phyloP scores from a whole-genome alignment of 768 basidiomycete genomes.

The Roridomyces roridus region DNA sequence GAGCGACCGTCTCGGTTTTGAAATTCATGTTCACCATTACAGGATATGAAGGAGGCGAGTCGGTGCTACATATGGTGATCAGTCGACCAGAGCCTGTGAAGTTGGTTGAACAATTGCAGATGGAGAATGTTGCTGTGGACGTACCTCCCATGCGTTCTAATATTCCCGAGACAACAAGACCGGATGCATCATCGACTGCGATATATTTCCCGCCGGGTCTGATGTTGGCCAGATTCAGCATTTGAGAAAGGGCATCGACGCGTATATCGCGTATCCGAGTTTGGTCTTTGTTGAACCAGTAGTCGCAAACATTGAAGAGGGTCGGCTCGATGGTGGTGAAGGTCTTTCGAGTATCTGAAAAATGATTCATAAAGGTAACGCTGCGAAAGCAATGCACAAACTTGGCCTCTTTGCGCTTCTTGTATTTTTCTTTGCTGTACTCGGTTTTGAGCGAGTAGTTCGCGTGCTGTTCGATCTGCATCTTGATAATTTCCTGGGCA shows the following conservation, averaged over 20 bases:
- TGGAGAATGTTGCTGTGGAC: conserved; percentile 10
- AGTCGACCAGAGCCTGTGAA: conserved; percentile 76
- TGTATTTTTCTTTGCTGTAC: conserved; percentile 98
- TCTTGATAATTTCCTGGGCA: conserved; percentile 89
- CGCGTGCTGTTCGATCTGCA: conserved; percentile 91
- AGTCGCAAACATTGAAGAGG: conserved; percentile 84
- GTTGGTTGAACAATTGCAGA: neutral
- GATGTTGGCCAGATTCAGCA: conserved; percentile 83
- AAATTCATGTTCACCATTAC: conserved; percentile 90
- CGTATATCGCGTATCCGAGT: conserved; percentile 83
- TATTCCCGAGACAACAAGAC: conserved; percentile 83
- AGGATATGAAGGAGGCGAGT: conserved; percentile 92
- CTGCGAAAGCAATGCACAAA: conserved; percentile 41
- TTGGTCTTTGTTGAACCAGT: conserved; percentile 88
- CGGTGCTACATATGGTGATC: conserved; percentile 85
- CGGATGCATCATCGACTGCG: conserved; percentile 91
- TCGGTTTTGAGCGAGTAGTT: conserved; percentile 95
- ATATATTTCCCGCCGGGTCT: conserved; percentile 88
- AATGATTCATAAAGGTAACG: neutral
- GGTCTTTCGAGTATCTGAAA: conserved; percentile 80
- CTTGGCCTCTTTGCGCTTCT: conserved; percentile 97
- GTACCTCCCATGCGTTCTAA: conserved; percentile 87
- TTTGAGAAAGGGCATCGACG: conserved; percentile 86
- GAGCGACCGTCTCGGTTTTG: conserved; percentile 52
- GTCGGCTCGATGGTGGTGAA: conserved; percentile 92